Evolutionary conservation across 192 early-diverging fungal genomes (phyloP), one percentile per base, ranked within the genome.

Genomic region (Ambispora gerdemannii): DNA sequence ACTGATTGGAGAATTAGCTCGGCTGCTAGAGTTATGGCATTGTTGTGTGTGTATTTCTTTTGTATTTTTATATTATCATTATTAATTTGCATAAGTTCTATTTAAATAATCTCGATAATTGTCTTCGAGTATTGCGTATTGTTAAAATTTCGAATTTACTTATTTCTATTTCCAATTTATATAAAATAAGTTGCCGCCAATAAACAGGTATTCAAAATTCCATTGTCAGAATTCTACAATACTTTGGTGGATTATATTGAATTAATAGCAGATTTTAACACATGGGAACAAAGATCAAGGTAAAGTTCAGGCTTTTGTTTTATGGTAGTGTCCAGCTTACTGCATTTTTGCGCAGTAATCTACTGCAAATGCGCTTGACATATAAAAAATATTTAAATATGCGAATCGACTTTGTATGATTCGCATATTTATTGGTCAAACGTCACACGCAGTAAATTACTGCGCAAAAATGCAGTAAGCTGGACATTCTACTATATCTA

Each of bases 1-100:
- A 83, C 85, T 15, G 95, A 97, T 75, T 95, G 94, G 88, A 84
- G 88, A 49, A 85, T 95, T 36, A 81, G 82, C 50, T 86, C 92
- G 20, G 95, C 94, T 0, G 88, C 95, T 33, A 81, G 91, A 24
- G 87, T 94, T 28, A 96, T 97, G 95, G 89, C 91, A 11, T 80
- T 97, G 11, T 78, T 96, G 32, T 90, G 89, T 89, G 83, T 62
- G 83, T 74, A 31, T 33, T 36, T 55, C 13, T 7, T 28, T 27
- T 17, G 3, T 49, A 56, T 78, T 58, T 76, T n/a, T n/a, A n/a
- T n/a, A n/a, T n/a, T n/a, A n/a, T n/a, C n/a, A n/a, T n/a, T n/a
- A n/a, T n/a, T n/a, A n/a, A n/a, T n/a, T n/a, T n/a, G n/a, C n/a
- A n/a, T n/a, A n/a, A n/a, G n/a, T n/a, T n/a, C n/a, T n/a, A n/a